Conservation (phyloP, 2,329 filamentous ascomycete species). For the Exophiala sp. region DNA sequence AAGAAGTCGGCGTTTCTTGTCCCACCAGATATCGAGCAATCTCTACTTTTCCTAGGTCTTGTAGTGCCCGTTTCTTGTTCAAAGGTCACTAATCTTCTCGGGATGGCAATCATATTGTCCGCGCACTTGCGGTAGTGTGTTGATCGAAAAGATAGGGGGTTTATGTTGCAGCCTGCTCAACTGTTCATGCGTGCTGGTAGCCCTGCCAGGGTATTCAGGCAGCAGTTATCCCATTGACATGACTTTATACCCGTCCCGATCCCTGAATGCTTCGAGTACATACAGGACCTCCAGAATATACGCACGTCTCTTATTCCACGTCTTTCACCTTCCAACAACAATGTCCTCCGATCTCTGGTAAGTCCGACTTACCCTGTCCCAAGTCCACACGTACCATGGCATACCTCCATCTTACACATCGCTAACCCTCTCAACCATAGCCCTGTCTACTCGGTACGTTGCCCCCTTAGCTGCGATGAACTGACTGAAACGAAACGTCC, state of each 20-base stretch:
- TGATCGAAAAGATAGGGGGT: too few relatives aligned
- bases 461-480: not conserved
- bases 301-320: not conserved
- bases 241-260: not conserved
- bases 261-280: not conserved
- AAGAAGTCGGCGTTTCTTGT: too few relatives aligned
- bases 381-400: slow-evolving; percentile 15
- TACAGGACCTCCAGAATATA: not conserved
- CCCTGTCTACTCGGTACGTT: slow-evolving; percentile 95
- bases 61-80: too few relatives aligned
- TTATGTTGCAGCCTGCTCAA: not conserved
- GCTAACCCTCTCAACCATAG: slow-evolving; percentile 46
- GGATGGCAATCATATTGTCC: not conserved
- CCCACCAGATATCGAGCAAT: too few relatives aligned
- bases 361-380: slow-evolving; percentile 46
- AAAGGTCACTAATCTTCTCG: too few relatives aligned
- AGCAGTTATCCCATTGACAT: not conserved
- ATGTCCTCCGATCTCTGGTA: slow-evolving; percentile 84
- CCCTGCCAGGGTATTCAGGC: not conserved
- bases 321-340: slow-evolving; percentile 38
- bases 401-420: too few relatives aligned
- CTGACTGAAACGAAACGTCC: not conserved
- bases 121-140: not conserved
- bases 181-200: too few relatives aligned
- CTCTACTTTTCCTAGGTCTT: too few relatives aligned